Conservation (phyloP, 495 filamentous ascomycete species). For the Trichoderma asperelloides region DNA sequence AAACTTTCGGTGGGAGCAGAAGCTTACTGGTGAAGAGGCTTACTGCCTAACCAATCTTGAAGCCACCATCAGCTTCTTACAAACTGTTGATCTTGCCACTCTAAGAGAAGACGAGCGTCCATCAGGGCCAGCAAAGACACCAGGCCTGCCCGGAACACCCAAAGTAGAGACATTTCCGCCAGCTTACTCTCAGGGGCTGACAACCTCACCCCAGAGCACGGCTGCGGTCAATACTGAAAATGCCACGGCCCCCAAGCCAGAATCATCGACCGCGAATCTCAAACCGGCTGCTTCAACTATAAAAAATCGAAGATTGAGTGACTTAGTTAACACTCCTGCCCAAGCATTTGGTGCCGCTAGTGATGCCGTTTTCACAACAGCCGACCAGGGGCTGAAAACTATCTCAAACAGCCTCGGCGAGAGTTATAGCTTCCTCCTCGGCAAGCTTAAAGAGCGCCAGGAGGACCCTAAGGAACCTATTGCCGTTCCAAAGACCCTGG, state of each 20-base stretch:
- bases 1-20: conserved; percentile 76
- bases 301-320: conserved; percentile 58
- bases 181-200: conserved; percentile 36
- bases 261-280: conserved; percentile 28
- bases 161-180: conserved; percentile 42
- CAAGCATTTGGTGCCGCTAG: conserved; percentile 73
- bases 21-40: conserved; percentile 84
- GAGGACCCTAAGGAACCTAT: conserved; percentile 38
- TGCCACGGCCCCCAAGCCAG: conserved; percentile 34
- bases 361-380: conserved; percentile 74
- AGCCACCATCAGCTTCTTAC: conserved; percentile 90
- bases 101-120: conserved; percentile 72
- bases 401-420: conserved; percentile 80
- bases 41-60: conserved; percentile 97
- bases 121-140: conserved; percentile 51
- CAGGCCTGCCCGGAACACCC: conserved; percentile 39
- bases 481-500: conserved; percentile 60
- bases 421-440: conserved; percentile 89
- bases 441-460: conserved; percentile 68
- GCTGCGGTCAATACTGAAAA: conserved; percentile 27
- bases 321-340: conserved; percentile 73
- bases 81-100: conserved; percentile 90
- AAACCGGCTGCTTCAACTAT: conserved; percentile 35
- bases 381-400: conserved; percentile 83
- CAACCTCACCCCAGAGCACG: conserved; percentile 23